Percentiles rank a stretch among this genome's conserved stretches.
These are phyloP conservation scores for Penicillium ucsense DNA, from an alignment of 495 filamentous ascomycete species.

Conservation along the genomic window DNA sequence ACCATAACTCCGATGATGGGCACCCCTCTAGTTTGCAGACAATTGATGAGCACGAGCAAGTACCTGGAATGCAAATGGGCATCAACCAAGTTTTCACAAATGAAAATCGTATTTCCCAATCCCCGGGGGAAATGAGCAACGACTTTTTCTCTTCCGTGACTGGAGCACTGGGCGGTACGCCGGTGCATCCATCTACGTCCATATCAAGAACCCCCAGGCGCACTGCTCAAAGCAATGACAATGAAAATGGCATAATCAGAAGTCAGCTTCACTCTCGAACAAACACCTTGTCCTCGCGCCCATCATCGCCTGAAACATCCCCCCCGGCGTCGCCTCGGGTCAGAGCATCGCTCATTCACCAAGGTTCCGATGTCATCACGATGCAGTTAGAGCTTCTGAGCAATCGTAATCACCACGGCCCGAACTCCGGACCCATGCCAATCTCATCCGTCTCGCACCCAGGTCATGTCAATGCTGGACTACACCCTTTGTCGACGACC, in stretches of 20 bases:
- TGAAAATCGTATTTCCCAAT: constrained; percentile 30
- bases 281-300: constrained; percentile 34
- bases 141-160: constrained; percentile 23
- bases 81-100: constrained; percentile 25
- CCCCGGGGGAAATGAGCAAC: constrained; percentile 28
- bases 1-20: background rate
- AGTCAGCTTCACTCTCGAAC: constrained; percentile 26
- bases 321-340: constrained; percentile 37
- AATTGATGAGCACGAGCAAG: constrained; percentile 1
- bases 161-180: constrained; percentile 16
- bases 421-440: constrained; percentile 5
- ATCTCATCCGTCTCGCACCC: constrained; percentile 9
- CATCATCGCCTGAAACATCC: constrained; percentile 33
- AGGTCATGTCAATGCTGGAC: constrained; percentile 7
- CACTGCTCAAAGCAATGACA: constrained; percentile 4
- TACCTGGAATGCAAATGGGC: constrained; percentile 8
- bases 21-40: constrained; percentile 2
- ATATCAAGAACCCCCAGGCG: constrained; percentile 8
- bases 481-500: constrained; percentile 5
- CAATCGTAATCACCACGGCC: constrained; percentile 24
- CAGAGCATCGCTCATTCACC: constrained; percentile 36
- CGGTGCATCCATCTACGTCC: constrained; percentile 8
- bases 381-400: constrained; percentile 38
- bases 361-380: constrained; percentile 38
- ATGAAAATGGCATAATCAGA: constrained; percentile 1